phyloP scores from a whole-genome alignment of 1,139 yeast genomes.

The Pneumocystis sp. region DNA sequence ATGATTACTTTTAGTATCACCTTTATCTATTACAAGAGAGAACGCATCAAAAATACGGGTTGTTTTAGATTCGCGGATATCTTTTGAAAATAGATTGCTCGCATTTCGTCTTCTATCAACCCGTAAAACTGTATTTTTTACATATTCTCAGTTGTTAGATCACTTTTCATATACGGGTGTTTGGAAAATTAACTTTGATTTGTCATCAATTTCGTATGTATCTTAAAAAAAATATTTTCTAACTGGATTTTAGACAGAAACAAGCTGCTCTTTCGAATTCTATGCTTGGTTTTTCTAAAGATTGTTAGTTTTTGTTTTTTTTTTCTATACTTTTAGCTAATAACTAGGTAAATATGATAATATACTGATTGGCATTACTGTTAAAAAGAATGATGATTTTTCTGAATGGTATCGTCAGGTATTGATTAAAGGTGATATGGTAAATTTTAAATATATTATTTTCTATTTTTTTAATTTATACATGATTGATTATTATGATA shows the following conservation, averaged over 20 bases:
- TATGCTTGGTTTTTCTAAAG: neutral
- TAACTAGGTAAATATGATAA: conserved; percentile 32
- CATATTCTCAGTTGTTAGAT: conserved; percentile 37
- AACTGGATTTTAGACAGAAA: conserved; percentile 23
- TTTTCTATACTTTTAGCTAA: conserved; percentile 11
- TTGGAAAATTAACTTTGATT: conserved; percentile 44
- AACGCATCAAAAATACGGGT: conserved; percentile 39
- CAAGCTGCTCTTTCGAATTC: neutral
- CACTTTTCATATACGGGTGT: conserved; percentile 45
- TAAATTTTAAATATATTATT: conserved; percentile 20
- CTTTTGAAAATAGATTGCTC: conserved; percentile 27
- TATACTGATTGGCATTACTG: conserved; percentile 89
- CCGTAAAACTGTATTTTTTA: conserved; percentile 37
- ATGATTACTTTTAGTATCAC: conserved; percentile 11
- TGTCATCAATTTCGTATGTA: conserved; percentile 30
- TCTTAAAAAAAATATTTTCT: conserved; percentile 25
- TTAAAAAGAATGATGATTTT: conserved; percentile 80
- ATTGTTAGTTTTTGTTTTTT: neutral
- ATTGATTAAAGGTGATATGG: conserved; percentile 81
- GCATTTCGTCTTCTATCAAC: conserved; percentile 45
- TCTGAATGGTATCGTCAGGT: conserved; percentile 97
- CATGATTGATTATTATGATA: conserved; percentile 81
- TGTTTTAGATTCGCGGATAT: conserved; percentile 46
- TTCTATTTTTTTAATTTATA: neutral
- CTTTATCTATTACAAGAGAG: conserved; percentile 18